Conservation (phyloP, 164 flowering plant species). For the Stephania japonica region DNA sequence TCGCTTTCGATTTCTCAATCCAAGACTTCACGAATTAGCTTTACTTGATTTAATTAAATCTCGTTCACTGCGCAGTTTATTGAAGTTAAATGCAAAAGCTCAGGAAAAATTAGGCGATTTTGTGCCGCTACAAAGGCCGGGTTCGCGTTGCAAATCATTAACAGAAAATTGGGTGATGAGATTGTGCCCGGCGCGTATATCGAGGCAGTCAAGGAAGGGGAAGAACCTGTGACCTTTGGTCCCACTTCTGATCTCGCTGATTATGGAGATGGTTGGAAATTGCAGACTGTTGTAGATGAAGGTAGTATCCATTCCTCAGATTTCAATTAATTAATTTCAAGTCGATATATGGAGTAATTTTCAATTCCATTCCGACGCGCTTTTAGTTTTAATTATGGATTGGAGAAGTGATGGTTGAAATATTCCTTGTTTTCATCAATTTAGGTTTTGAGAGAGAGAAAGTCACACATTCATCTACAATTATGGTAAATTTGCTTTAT, state of each 20-base stretch:
- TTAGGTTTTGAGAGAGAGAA: constrained; percentile 16
- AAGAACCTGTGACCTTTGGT: constrained; percentile 73
- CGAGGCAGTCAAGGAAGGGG: constrained; percentile 73
- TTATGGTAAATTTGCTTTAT: constrained; percentile 16
- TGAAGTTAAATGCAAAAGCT: constrained; percentile 60
- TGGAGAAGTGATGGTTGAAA: neutral
- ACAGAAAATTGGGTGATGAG: constrained; percentile 34
- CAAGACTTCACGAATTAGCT: too few species aligned
- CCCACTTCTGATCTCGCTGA: constrained; percentile 51
- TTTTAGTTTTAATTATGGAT: too few species aligned
- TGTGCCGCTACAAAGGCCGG: constrained; percentile 67
- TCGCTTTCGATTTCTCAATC: too few species aligned
- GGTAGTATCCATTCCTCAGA: constrained; percentile 14
- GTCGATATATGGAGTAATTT: neutral
- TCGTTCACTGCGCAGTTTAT: constrained; percentile 36
- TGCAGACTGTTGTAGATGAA: constrained; percentile 51
- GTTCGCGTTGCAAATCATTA: constrained; percentile 61
- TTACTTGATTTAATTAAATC: constrained; percentile 4
- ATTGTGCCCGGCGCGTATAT: constrained; percentile 36
- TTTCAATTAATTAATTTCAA: neutral
- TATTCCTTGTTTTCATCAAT: constrained; percentile 6
- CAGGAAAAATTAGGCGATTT: constrained; percentile 56
- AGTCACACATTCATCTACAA: constrained; percentile 9
- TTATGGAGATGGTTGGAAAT: constrained; percentile 72
- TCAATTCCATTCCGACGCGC: neutral